Conservation (phyloP, 2,329 filamentous ascomycete genomes). For the Nothopassalora personata region DNA sequence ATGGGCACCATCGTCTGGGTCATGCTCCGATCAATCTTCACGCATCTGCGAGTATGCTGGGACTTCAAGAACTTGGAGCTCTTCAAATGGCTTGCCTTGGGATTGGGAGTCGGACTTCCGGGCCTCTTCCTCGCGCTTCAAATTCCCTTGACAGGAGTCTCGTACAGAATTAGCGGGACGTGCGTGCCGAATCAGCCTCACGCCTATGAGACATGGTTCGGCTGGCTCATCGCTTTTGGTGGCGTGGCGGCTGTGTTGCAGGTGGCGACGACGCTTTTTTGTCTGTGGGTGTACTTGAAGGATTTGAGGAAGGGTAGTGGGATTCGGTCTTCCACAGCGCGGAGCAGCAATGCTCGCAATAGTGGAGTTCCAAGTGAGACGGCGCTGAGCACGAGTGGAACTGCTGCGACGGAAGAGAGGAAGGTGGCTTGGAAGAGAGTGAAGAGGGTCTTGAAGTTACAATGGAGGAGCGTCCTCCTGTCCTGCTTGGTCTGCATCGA, state of each 20-base stretch:
- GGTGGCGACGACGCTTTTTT: slow-evolving; percentile 33
- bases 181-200: slow-evolving; percentile 72
- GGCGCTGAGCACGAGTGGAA: slow-evolving; percentile 5
- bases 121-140: slow-evolving; percentile 41
- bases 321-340: background rate
- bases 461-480: slow-evolving; percentile 78
- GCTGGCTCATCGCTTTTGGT: slow-evolving; percentile 35
- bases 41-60: slow-evolving; percentile 38
- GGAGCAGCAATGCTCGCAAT: background rate
- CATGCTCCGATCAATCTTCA: slow-evolving; percentile 49
- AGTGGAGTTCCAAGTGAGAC: background rate
- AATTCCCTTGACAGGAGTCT: slow-evolving; percentile 33
- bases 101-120: slow-evolving; percentile 28
- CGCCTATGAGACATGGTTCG: slow-evolving; percentile 34
- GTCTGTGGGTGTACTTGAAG: slow-evolving; percentile 32
- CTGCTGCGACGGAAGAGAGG: slow-evolving; percentile 4
- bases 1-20: slow-evolving; percentile 79
- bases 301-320: slow-evolving; percentile 6
- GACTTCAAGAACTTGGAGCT: slow-evolving; percentile 29
- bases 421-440: slow-evolving; percentile 57
- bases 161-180: slow-evolving; percentile 63
- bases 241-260: slow-evolving; percentile 32
- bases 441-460: slow-evolving; percentile 66
- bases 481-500: slow-evolving; percentile 73
- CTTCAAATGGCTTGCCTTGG: slow-evolving; percentile 32